Conservation (phyloP, 129 eudicot species). For the Gnaphalium uliginosum region DNA sequence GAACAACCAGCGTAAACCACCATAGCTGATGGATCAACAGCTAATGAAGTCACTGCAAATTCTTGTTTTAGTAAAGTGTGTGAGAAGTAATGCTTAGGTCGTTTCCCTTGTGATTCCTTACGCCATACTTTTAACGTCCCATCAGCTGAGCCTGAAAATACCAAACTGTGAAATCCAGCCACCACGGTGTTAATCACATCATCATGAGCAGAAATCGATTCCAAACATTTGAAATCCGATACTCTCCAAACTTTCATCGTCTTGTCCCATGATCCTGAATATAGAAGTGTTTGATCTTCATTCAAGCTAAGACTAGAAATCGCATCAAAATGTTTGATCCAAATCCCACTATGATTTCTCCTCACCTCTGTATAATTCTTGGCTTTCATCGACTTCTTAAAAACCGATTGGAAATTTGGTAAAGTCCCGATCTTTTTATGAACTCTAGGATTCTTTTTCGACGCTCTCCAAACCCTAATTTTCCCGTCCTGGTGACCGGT, state of each 20-base stretch:
- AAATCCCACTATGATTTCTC: slow-evolving; percentile 38
- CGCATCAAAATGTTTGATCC: slow-evolving; percentile 78
- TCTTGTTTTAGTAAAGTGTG: slow-evolving; percentile 62
- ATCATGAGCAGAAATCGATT: slow-evolving; percentile 63
- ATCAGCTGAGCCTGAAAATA: slow-evolving; percentile 76
- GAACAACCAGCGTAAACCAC: slow-evolving; percentile 68
- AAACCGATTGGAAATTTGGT: slow-evolving; percentile 48
- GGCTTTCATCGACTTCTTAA: slow-evolving; percentile 52
- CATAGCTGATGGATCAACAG: slow-evolving; percentile 34
- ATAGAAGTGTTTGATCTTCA: slow-evolving; percentile 52
- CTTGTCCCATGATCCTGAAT: slow-evolving; percentile 79
- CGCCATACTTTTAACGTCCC: slow-evolving; percentile 76
- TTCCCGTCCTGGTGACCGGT: slow-evolving; percentile 87
- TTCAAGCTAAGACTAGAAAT: slow-evolving; percentile 61
- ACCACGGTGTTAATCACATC: slow-evolving; percentile 73
- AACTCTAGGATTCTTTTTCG: slow-evolving; percentile 45
- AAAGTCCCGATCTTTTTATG: slow-evolving; percentile 57
- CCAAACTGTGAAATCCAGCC: slow-evolving; percentile 57
- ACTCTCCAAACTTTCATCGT: slow-evolving; percentile 75
- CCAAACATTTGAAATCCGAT: slow-evolving; percentile 64
- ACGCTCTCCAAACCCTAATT: slow-evolving; percentile 70
- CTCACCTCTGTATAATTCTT: slow-evolving; percentile 47
- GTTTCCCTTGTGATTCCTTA: slow-evolving; percentile 59
- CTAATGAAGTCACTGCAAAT: slow-evolving; percentile 72
- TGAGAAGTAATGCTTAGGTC: slow-evolving; percentile 59